phyloP scores from a whole-genome alignment of 2,329 filamentous ascomycete genomes.

The Akanthomyces uredinophilus region DNA sequence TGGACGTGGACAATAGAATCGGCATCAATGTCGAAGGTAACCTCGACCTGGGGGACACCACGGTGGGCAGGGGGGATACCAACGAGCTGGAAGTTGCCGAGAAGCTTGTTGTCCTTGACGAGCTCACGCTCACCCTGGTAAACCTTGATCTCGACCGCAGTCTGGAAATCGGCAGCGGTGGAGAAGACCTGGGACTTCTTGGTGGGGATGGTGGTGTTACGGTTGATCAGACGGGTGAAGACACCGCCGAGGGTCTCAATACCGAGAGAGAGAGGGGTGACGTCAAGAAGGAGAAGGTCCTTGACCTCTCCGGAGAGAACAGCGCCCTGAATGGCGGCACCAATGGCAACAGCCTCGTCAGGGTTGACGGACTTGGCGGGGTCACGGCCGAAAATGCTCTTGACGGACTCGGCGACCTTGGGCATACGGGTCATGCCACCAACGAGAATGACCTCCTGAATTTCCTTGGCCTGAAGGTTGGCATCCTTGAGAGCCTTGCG shows the following conservation, averaged over 20 bases:
- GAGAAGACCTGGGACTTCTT: constrained; percentile 99
- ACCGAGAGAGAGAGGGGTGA: constrained; percentile 92
- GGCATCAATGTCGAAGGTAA: constrained; percentile 97
- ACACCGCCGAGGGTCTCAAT: constrained; percentile 98
- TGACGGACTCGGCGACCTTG: constrained; percentile 93
- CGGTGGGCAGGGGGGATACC: constrained; percentile 94
- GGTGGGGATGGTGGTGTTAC: constrained; percentile 97
- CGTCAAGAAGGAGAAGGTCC: constrained; percentile 90
- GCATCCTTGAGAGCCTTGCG: constrained; percentile 97
- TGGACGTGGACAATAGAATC: constrained; percentile 97
- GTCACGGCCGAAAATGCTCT: constrained; percentile 93
- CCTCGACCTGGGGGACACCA: constrained; percentile 93
- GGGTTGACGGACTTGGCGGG: constrained; percentile 98
- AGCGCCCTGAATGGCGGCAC: constrained; percentile 94
- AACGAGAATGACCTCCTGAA: constrained; percentile 95
- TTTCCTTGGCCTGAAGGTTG: constrained; percentile 82
- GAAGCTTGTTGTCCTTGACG: constrained; percentile 95
- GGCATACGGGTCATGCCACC: constrained; percentile 99
- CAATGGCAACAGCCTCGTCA: constrained; percentile 95
- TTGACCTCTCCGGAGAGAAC: constrained; percentile 96
- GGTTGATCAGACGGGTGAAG: constrained; percentile 97
- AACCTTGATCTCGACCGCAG: constrained; percentile 98
- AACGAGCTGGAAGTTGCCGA: constrained; percentile 99
- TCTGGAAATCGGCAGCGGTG: constrained; percentile 96
- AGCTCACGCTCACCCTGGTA: constrained; percentile 99